Evolutionary conservation across 306 rosid genomes (phyloP), one percentile per base, ranked within the genome.

Genomic region (Vigna reflexopilosa): DNA sequence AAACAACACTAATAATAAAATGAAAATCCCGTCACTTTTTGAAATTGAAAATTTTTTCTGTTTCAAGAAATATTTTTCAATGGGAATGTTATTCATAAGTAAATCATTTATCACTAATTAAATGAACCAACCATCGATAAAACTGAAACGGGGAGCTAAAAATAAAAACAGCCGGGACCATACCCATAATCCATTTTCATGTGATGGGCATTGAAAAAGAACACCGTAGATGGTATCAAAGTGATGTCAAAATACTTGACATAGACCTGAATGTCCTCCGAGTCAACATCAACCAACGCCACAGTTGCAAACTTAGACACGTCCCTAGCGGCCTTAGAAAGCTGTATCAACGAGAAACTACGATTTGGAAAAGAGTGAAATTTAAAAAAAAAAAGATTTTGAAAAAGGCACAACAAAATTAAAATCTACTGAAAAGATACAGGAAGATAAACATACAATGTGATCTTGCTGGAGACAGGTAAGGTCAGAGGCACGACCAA

Each of bases 121-220:
- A 19, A 38, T 40, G 32, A 47, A 22, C 42, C 13, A 38, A 50
- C 13, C 45, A 28, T n/a, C 28, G 11, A 40, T 26, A 7, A 7
- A 72, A 71, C 28, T 50, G 49, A 52, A 72, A 72, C n/a, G 56
- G 50, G 19, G 58, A 49, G 44, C 52, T 30, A 51, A 42, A 42
- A 19, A 34, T 1, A 14, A 24, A 51, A 20, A 17, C 9, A 51
- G 52, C 58, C 56, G 64, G 57, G 0, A 50, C 13, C 80, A 71
- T 82, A 92, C 96, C 97, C 97, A 5, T 88, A 88, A 85, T 94
- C 98, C 98, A 94, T 92, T 89, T 92, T 94, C 97, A 92, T 92
- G 83, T 94, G 98, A 84, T 92, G 97, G 15, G 98, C 95, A 86
- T 94, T 94, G 92, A 92, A 94, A 89, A 94, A 92, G 85, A 92